A percentile compares a stretch with the other conserved stretches of the same genome.
Conservation (phyloP, 2,329 filamentous ascomycete species). For the Paraphaeosphaeria sporulosa region DNA sequence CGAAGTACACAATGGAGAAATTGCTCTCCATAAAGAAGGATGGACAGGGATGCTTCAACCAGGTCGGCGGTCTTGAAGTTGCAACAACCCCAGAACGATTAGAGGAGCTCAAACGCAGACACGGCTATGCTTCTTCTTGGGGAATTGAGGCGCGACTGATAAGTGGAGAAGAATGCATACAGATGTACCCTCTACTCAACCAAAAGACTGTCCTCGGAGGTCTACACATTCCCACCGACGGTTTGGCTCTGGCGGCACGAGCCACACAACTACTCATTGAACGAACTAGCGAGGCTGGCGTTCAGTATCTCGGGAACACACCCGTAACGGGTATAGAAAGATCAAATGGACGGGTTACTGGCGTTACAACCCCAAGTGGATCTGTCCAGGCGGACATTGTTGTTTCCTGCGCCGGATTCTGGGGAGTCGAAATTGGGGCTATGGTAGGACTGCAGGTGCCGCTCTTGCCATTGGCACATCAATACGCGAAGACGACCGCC, state of each 20-base stretch:
- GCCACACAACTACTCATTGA: conserved; percentile 68
- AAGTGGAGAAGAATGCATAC: conserved; percentile 60
- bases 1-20: conserved; percentile 69
- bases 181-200: conserved; percentile 64
- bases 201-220: conserved; percentile 64
- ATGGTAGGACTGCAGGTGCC: conserved; percentile 67
- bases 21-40: conserved; percentile 59
- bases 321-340: conserved; percentile 65
- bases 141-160: conserved; percentile 65
- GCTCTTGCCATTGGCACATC: conserved; percentile 67
- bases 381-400: conserved; percentile 66
- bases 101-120: conserved; percentile 69
- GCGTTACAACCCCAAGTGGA: conserved; percentile 60
- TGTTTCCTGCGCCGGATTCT: conserved; percentile 70
- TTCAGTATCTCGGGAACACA: conserved; percentile 64
- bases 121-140: conserved; percentile 68
- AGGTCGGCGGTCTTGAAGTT: conserved; percentile 68
- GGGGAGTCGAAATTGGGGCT: conserved; percentile 70
- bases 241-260: conserved; percentile 67
- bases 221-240: conserved; percentile 67
- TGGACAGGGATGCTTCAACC: conserved; percentile 64
- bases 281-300: conserved; percentile 65
- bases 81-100: conserved; percentile 67
- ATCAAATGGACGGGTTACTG: conserved; percentile 60
- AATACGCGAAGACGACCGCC: conserved; percentile 68